Base-by-base conservation (phyloP, 129 eudicot genomes). In the Flaveria bidentis region DNA sequence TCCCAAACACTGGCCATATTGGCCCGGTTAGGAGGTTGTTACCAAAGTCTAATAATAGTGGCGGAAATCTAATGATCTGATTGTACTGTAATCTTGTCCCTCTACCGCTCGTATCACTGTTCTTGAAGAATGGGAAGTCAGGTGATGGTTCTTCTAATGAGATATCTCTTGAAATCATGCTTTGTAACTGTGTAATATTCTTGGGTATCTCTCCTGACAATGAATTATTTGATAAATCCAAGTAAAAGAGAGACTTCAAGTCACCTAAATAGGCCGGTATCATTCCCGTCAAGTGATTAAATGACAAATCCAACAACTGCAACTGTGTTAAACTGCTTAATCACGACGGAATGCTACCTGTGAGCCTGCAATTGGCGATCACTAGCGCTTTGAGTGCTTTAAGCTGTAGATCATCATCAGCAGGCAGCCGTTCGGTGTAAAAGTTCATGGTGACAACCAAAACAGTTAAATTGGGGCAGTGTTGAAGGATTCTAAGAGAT, bases 301-400 rank as follows among this genome's bases (percentile, higher is more conserved):
- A 85, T 0, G 92, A 89, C 82, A 89, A 72, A 77, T 89, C 92
- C 76, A 87, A 68, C 74, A 89, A 23, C 39, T 83, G 87, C 79
- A 89, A 64, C 9, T 83, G 63, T n/a, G 66, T 51, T 30, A 70
- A 82, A 78, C 79, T 30, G 30, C 33, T 78, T 77, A 89, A 76
- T 69, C 77, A 57, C 0, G 9, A 13, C 7, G 77, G 77, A 57
- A 73, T 41, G 16, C 9, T 39, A 23, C 77, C 69, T 2, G 16
- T 73, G 55, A 73, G 77, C 26, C 22, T 57, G 77, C 68, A 73
- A 23, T 39, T 22, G 14, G 23, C 8, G 42, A 73, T 41, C 25
- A 41, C 41, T 8, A 57, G 77, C 20, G 67, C 22, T 18, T 56
- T 42, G 20, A 57, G 77, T 41, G 53, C 36, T 56, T 41, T 56